A percentile compares a stretch with the other conserved stretches of the same genome.
These are phyloP conservation scores for Fimicolochytrium jonesii DNA, from an alignment of 192 early-diverging fungal genomes.

Conservation along the genomic window DNA sequence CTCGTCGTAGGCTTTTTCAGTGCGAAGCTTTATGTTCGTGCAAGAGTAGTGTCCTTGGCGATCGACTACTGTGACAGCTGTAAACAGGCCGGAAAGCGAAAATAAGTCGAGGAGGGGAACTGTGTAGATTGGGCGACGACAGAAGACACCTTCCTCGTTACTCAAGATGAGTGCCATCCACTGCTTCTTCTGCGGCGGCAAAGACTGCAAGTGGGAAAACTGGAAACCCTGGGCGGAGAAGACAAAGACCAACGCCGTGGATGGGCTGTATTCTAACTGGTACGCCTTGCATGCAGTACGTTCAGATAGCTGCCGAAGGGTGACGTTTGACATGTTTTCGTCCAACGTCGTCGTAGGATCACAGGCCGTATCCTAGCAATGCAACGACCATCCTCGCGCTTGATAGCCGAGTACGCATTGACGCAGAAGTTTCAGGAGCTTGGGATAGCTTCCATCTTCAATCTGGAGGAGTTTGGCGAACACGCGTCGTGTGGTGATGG, in stretches of 20 bases:
- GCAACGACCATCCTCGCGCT: slow-evolving; percentile 40
- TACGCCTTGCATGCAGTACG: too few species aligned
- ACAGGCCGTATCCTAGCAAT: slow-evolving; percentile 42
- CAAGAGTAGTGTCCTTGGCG: too few species aligned
- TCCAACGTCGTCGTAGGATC: slow-evolving; percentile 33
- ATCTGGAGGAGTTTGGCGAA: slow-evolving; percentile 42
- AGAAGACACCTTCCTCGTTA: too few species aligned
- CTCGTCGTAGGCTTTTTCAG: too few species aligned
- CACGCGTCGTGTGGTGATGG: slow-evolving; percentile 46
- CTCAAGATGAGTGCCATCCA: slow-evolving; percentile 36
- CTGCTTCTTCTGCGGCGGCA: slow-evolving; percentile 47
- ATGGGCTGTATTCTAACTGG: slow-evolving; percentile 44
- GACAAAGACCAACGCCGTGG: slow-evolving; percentile 33
- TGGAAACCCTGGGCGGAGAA: slow-evolving; percentile 35
- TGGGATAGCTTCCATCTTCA: slow-evolving; percentile 36
- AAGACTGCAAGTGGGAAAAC: slow-evolving; percentile 46
- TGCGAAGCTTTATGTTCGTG: too few species aligned
- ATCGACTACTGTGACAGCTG: too few species aligned
- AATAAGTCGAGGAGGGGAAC: too few species aligned
- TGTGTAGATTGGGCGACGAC: too few species aligned
- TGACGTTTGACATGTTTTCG: too few species aligned
- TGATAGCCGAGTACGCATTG: slow-evolving; percentile 32
- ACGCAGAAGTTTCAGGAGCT: slow-evolving; percentile 17
- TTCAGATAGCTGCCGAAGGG: too few species aligned
- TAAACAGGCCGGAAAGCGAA: too few species aligned